Evolutionary conservation across 805 yeast genomes (phyloP), one percentile per base, ranked within the genome.

Genomic region (Candida oleophila): DNA sequence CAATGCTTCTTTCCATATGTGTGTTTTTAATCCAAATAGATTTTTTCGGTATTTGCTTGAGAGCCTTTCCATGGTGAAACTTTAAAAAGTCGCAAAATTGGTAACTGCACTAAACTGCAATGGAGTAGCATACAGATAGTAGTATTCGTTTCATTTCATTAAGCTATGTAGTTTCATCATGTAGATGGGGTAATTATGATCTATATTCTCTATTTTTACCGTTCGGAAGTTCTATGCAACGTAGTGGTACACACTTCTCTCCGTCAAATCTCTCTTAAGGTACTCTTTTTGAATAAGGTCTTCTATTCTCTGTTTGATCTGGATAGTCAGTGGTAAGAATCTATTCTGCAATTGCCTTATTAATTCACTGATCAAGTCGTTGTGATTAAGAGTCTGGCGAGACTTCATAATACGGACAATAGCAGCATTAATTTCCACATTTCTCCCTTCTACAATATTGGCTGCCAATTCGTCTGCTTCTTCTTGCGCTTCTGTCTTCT

Each of bases 391-490:
- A 0, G 73, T 65, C 54, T 82, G 84, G 30, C 90, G 70, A 1
- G 88, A 76, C 66, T 90, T 90, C 92, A 90, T 83, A n/a, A 85
- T 81, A 43, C 97, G 74, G 3, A 90, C 96, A 46, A 90, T 78
- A 0, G 95, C 94, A 1, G 97, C 96, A 59, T 88, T 94, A 2
- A 86, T 71, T 56, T 84, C 87, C 46, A 76, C 74, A 48, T 80
- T 74, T 47, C 96, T 73, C 3, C 89, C 81, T 53, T 79, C 84
- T 35, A 76, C 75, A 25, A 89, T 71, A 33, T 72, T 66, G n/a
- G 74, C 74, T 60, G 82, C 66, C 0, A 87, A 84, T 44, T 74
- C 75, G 15, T 68, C 66, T 9, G 77, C 64, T 53, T 83, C 87
- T 14, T 69, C 66, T 33, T 80, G 85, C 40, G 74, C 74, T 50